Conservation (phyloP, 352 stramenopile species). For the Pythium myriotylum region DNA sequence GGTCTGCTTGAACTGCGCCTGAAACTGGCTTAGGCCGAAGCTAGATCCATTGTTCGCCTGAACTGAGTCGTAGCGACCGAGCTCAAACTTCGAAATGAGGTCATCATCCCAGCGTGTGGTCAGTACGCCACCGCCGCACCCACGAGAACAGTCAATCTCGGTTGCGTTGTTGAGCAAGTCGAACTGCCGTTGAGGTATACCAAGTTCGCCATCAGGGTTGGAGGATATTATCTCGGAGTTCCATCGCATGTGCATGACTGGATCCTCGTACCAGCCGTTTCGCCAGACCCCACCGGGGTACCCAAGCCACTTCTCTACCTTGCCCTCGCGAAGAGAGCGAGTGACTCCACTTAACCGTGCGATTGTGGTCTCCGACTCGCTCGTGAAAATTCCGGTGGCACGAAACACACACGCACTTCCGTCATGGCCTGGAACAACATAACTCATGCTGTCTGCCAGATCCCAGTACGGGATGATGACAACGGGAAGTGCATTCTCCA, state of each 20-base stretch:
- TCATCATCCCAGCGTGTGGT: conserved; percentile 20
- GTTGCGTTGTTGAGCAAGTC: conserved; percentile 1
- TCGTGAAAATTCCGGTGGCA: conserved; percentile 9
- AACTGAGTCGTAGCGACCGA: neutral
- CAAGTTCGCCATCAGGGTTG: neutral
- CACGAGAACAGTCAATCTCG: neutral
- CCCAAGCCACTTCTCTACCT: conserved; percentile 21
- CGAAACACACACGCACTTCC: conserved; percentile 31
- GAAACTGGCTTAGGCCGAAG: conserved; percentile 30
- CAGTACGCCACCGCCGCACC: neutral
- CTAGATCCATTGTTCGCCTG: conserved; percentile 22
- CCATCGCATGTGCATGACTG: conserved; percentile 5
- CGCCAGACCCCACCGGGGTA: conserved; percentile 26
- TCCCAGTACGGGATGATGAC: conserved; percentile 33
- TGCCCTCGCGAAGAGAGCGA: conserved; percentile 11
- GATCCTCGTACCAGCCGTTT: conserved; percentile 34
- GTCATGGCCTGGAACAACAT: conserved; percentile 21
- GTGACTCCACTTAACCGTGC: neutral
- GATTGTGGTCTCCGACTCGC: too few relatives aligned
- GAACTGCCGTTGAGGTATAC: conserved; percentile 17
- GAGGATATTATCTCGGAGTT: conserved; percentile 25
- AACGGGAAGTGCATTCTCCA: conserved; percentile 21
- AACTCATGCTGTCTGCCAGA: neutral
- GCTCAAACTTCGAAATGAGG: neutral
- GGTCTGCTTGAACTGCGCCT: conserved; percentile 1